Base-by-base conservation (phyloP, 1,284 basidiomycete species). In the Wolfiporia cocos region DNA sequence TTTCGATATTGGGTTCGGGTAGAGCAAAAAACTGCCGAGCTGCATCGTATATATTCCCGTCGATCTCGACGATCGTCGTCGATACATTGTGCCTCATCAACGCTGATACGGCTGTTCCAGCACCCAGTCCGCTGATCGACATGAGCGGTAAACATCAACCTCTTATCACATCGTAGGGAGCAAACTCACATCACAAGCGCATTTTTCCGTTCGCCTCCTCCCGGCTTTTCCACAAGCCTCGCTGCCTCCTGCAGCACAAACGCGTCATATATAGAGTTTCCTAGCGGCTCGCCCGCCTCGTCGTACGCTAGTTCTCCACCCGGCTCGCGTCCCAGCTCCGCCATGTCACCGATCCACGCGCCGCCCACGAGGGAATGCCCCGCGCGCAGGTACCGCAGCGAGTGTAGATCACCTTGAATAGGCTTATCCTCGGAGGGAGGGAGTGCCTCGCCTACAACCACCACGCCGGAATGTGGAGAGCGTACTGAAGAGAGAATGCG, bases 331-430 rank as follows among this genome's bases (percentile, higher is more conserved):
- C 75, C 48, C 6, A 67, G 65, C 15, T 63, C 56, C 5, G 76
- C 67, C 49, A 68, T 68, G 24, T 68, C 60, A 14, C 74, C 76
- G 18, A 82, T 76, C 93, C 93, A 96, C 34, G 87, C 76, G 2
- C 92, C 93, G 2, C 92, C 92, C 3, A 97, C 68, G 17, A 96
- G 70, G 3, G 88, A 91, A 61, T 95, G 91, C 34, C 91, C 89
- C 22, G 83, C 90, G 12, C 93, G 76, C 30, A 97, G 66, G 58
- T 86, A 94, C 34, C 92, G 74, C 48, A 88, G 70, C 6, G 79
- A 78, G 48, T 78, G 71, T 46, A 59, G 54, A 26, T 53, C 51
- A 34, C 40, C 58, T 29, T 49, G 39, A 41, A 50, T 49, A 12
- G 55, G 50, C 29, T 61, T 63, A 29, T 58, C 58, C 17, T 57